Conservation (phyloP, 2,329 filamentous ascomycete genomes). For the Fusarium liriodendri region DNA sequence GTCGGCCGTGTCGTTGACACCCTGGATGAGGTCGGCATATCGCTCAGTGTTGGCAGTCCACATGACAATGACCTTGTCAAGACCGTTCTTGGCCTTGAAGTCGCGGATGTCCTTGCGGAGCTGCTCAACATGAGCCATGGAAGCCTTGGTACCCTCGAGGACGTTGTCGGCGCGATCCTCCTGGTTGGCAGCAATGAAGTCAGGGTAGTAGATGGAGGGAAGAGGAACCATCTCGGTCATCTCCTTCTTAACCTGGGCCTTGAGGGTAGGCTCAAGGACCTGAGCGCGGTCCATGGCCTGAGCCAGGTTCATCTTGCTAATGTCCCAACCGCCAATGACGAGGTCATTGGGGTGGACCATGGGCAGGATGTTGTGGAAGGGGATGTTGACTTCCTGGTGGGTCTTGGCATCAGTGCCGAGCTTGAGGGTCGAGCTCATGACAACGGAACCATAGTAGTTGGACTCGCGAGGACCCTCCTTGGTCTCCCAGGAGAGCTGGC, state of each 20-base stretch:
- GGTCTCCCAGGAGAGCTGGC: slow-evolving; percentile 88
- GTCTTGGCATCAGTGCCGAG: slow-evolving; percentile 89
- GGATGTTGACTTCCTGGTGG: slow-evolving; percentile 91
- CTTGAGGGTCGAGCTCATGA: slow-evolving; percentile 98
- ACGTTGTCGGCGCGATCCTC: slow-evolving; percentile 95
- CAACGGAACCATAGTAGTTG: slow-evolving; percentile 98
- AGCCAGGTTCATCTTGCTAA: slow-evolving; percentile 89
- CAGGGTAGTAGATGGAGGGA: slow-evolving; percentile 97
- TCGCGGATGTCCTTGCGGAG: slow-evolving; percentile 93
- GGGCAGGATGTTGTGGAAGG: slow-evolving; percentile 92
- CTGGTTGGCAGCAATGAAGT: slow-evolving; percentile 99
- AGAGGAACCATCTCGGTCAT: slow-evolving; percentile 90
- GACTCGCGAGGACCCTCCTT: slow-evolving; percentile 85
- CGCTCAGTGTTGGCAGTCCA: slow-evolving; percentile 99
- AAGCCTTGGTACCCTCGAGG: slow-evolving; percentile 85
- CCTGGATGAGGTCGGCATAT: slow-evolving; percentile 86
- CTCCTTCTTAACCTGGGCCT: slow-evolving; percentile 90
- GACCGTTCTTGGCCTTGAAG: slow-evolving; percentile 85
- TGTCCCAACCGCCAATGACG: slow-evolving; percentile 96
- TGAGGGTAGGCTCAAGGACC: slow-evolving; percentile 95
- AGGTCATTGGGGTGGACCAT: slow-evolving; percentile 99
- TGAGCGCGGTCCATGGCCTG: slow-evolving; percentile 95
- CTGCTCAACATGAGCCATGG: slow-evolving; percentile 88
- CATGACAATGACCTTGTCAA: slow-evolving; percentile 96
- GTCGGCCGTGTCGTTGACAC: slow-evolving; percentile 96